phyloP scores from a whole-genome alignment of 2,329 filamentous ascomycete genomes.

The Xylaria sp. region DNA sequence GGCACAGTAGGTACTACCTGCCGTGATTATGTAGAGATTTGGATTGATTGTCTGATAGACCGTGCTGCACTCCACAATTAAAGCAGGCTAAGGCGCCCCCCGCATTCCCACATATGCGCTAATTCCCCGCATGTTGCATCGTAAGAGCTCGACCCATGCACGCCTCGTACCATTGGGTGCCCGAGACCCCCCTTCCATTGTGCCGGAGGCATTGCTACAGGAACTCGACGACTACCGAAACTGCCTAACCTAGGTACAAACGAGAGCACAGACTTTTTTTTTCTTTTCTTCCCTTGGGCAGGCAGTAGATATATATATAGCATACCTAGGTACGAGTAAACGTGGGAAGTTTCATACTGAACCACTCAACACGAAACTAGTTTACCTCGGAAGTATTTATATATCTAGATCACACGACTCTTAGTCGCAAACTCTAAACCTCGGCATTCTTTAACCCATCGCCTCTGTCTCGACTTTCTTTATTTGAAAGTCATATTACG shows the following conservation, averaged over 20 bases:
- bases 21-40: background rate
- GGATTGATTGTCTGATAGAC: background rate
- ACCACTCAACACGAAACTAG: background rate
- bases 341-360: background rate
- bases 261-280: background rate
- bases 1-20: background rate
- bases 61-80: constrained; percentile 16
- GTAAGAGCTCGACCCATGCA: constrained; percentile 38
- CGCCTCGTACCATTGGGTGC: constrained; percentile 25
- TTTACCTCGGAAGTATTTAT: background rate
- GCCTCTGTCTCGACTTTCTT: background rate
- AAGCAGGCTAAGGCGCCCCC: constrained; percentile 6
- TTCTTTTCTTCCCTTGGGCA: background rate
- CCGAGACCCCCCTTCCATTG: constrained; percentile 19
- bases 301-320: background rate
- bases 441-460: background rate
- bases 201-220: constrained; percentile 12
- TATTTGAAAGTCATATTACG: background rate
- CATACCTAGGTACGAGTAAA: background rate
- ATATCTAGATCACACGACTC: background rate
- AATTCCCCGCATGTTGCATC: constrained; percentile 32
- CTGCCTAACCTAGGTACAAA: background rate
- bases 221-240: background rate
- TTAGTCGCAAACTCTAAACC: constrained; percentile 1
- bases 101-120: constrained; percentile 30